Evolutionary conservation across 495 filamentous ascomycete species (phyloP), one percentile per base, ranked within the genome.

Genomic region (Letharia columbiana): DNA sequence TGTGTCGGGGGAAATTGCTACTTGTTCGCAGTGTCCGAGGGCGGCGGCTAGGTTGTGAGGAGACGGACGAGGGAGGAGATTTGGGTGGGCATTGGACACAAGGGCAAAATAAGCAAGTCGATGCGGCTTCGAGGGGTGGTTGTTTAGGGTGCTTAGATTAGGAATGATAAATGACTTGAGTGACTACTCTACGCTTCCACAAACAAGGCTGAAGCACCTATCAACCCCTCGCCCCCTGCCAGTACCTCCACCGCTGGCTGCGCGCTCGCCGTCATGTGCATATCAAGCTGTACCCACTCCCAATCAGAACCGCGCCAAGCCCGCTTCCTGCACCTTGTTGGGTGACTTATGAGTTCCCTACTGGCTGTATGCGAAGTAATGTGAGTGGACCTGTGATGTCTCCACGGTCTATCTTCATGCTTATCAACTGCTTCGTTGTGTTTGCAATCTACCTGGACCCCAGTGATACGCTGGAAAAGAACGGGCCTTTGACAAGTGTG

Each of bases 1-100:
- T 44, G 56, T 52, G 6, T 47, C 66, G 2, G 67, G 64, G 18
- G 40, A 37, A 18, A 65, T 62, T 47, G 56, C 42, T 6, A 57
- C 49, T 6, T 69, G 67, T 47, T 50, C 62, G 49, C 23, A 35
- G 44, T 69, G 67, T 42, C 52, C 56, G 35, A 37, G 59, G 59
- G 40, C 45, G 8, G 39, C 59, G 4, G 18, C 42, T 28, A 12
- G n/a, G 47, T 11, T 2, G n/a, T 28, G 47, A 23, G n/a, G 3
- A 3, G n/a, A 20, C 11, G 20, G 3, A 28, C 23, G 20, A 50
- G 47, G 20, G 12, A 4, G 9, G n/a, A 23, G 9, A n/a, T 2
- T 50, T 11, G 3, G n/a, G 47, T 23, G 45, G 23, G 23, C 23
- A 28, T 28, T 28, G 23, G 23, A 28, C 23, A 28, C 23, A 28